A percentile compares a stretch with the other conserved stretches of the same genome.
Conservation (phyloP, 2,329 filamentous ascomycete genomes). For the Diaporthe vexans region DNA sequence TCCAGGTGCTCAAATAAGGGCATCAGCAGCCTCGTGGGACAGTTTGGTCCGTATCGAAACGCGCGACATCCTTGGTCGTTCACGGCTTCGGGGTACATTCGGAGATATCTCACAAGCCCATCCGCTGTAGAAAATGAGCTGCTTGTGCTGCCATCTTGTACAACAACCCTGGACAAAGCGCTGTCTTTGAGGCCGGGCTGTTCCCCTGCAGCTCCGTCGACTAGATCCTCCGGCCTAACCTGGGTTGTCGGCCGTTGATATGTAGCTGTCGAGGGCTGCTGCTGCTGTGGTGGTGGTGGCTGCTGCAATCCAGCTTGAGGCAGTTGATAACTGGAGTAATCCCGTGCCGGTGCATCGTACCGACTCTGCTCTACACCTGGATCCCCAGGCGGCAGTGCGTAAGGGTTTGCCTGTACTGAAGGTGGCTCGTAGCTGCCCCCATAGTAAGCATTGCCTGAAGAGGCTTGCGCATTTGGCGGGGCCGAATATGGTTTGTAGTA, state of each 20-base stretch:
- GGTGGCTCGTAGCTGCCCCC: constrained; percentile 1
- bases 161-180: background rate
- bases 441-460: constrained; percentile 1
- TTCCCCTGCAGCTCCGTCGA: background rate
- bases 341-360: background rate
- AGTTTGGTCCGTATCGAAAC: background rate
- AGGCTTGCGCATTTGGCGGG: constrained; percentile 1
- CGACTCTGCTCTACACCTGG: background rate
- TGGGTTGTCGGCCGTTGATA: background rate
- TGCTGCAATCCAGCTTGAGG: background rate
- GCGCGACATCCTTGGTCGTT: background rate
- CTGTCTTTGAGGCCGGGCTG: background rate
- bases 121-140: background rate
- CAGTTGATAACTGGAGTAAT: background rate
- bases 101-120: background rate
- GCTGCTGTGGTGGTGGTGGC: background rate
- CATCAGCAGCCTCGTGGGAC: background rate
- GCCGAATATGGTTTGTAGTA: background rate
- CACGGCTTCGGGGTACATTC: constrained; percentile 1
- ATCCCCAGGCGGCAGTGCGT: background rate
- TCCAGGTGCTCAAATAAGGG: background rate
- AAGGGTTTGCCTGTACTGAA: background rate
- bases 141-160: constrained; percentile 1
- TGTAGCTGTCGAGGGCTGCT: background rate
- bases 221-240: background rate